Conservation (phyloP, 441 rosid genomes). For the Breynia disticha region DNA sequence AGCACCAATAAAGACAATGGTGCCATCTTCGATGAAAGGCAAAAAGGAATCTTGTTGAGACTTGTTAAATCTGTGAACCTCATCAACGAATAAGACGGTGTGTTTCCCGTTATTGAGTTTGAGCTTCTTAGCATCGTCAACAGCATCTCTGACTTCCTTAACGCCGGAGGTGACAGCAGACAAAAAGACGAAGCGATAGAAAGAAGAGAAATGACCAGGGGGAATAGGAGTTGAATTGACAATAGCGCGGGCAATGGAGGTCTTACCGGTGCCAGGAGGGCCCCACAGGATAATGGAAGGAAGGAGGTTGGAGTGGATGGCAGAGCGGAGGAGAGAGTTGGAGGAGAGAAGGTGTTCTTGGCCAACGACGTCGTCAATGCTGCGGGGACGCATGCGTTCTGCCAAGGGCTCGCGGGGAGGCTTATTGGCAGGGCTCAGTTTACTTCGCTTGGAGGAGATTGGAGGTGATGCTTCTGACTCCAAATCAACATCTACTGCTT, state of each 20-base stretch:
- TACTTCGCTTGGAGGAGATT: constrained; percentile 28
- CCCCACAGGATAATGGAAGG: constrained; percentile 79
- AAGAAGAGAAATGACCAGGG: not conserved
- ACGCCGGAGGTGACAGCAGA: constrained; percentile 74
- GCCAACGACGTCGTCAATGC: constrained; percentile 52
- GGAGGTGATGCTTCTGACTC: not conserved
- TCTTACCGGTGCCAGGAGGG: constrained; percentile 81
- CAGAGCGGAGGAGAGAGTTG: constrained; percentile 46
- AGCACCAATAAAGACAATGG: constrained; percentile 67
- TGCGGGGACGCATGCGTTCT: constrained; percentile 73
- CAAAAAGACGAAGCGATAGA: constrained; percentile 46
- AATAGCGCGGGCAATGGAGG: constrained; percentile 63
- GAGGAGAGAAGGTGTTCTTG: constrained; percentile 58
- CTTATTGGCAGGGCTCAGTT: not conserved
- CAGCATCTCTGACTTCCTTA: constrained; percentile 69
- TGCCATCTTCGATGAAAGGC: constrained; percentile 83
- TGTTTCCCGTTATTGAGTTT: constrained; percentile 32
- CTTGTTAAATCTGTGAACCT: constrained; percentile 77
- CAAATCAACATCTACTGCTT: not conserved
- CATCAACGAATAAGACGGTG: constrained; percentile 71
- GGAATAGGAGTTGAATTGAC: constrained; percentile 28
- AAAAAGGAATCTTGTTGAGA: constrained; percentile 83
- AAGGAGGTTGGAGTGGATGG: constrained; percentile 42
- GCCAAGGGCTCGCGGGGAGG: constrained; percentile 41
- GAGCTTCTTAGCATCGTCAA: constrained; percentile 50